Percentiles rank a stretch among this genome's conserved stretches.
phyloP scores from a whole-genome alignment of 768 basidiomycete genomes.

The Termitomyces eurrhizus region DNA sequence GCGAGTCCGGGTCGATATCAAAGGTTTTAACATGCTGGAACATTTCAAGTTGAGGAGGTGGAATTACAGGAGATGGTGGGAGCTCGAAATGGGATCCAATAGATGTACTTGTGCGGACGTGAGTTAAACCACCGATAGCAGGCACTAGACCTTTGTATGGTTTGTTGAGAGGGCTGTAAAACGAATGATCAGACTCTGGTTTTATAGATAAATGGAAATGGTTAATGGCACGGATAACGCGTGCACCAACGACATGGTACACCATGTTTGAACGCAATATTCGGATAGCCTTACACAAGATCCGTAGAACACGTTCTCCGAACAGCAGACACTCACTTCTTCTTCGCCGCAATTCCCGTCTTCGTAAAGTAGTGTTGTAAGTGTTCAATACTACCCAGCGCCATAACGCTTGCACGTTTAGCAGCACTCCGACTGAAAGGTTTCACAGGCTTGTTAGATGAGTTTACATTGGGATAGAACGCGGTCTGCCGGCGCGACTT shows the following conservation, averaged over 20 bases:
- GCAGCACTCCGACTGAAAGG: slow-evolving; percentile 90
- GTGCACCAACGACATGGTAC: not conserved
- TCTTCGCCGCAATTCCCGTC: slow-evolving; percentile 71
- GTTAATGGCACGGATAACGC: not conserved
- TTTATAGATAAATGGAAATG: not conserved
- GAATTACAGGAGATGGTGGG: slow-evolving; percentile 65
- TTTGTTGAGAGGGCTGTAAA: slow-evolving; percentile 40
- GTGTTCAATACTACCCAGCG: slow-evolving; percentile 93
- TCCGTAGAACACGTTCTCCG: not conserved
- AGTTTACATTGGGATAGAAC: slow-evolving; percentile 73
- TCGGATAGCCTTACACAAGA: not conserved
- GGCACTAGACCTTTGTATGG: slow-evolving; percentile 64
- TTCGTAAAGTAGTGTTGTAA: slow-evolving; percentile 94
- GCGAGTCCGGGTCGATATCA: slow-evolving; percentile 72
- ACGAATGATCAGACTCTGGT: slow-evolving; percentile 6
- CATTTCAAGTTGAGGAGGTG: slow-evolving; percentile 41
- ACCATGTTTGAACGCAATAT: not conserved
- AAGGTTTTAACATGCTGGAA: slow-evolving; percentile 58
- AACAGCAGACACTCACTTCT: slow-evolving; percentile 50
- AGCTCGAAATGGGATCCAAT: slow-evolving; percentile 52
- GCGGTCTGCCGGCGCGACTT: slow-evolving; percentile 67
- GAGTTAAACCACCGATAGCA: slow-evolving; percentile 62
- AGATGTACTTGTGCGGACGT: slow-evolving; percentile 39
- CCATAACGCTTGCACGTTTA: slow-evolving; percentile 91
- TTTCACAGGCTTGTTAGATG: slow-evolving; percentile 69